Percentiles rank a stretch among this genome's conserved stretches.
phyloP scores from a whole-genome alignment of 768 basidiomycete species.

The Rhodosporidiobolus odoratus region DNA sequence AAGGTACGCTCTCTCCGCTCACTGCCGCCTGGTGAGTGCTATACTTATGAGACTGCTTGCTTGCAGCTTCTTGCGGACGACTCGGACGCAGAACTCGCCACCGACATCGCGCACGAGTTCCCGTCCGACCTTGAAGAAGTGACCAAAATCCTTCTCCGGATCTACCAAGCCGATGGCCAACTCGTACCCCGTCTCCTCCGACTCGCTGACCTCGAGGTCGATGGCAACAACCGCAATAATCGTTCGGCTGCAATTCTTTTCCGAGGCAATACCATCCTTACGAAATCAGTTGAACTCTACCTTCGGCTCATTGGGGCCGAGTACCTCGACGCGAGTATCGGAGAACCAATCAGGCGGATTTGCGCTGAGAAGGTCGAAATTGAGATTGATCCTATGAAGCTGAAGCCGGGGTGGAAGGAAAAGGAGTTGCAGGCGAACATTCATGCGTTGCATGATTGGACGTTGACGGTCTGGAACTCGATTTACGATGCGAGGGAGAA shows the following conservation, averaged over 20 bases:
- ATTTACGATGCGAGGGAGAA: slow-evolving; percentile 68
- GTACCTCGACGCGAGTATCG: slow-evolving; percentile 76
- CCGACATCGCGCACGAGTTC: slow-evolving; percentile 62
- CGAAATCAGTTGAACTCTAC: slow-evolving; percentile 66
- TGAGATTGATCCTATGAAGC: slow-evolving; percentile 71
- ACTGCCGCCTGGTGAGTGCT: slow-evolving; percentile 53
- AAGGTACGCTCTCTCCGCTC: slow-evolving; percentile 50
- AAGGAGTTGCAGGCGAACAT: slow-evolving; percentile 62
- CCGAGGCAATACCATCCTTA: slow-evolving; percentile 58
- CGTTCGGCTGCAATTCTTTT: slow-evolving; percentile 51
- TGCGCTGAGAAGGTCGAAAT: slow-evolving; percentile 69
- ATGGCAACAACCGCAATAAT: slow-evolving; percentile 57
- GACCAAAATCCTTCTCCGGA: slow-evolving; percentile 57
- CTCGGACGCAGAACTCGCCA: slow-evolving; percentile 48
- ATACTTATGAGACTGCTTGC: no score
- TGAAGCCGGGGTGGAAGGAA: slow-evolving; percentile 27
- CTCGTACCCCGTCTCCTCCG: slow-evolving; percentile 66
- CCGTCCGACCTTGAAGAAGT: slow-evolving; percentile 64
- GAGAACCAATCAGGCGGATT: slow-evolving; percentile 62
- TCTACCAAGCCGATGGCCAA: slow-evolving; percentile 50
- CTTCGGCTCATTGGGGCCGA: slow-evolving; percentile 75
- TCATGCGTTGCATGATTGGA: slow-evolving; percentile 69
- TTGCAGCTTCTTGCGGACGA: slow-evolving; percentile 38
- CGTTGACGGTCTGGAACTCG: slow-evolving; percentile 69
- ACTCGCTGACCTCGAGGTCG: slow-evolving; percentile 65